Evolutionary conservation across 768 basidiomycete species (phyloP), one percentile per base, ranked within the genome.

Genomic region (Coprinellus micaceus): DNA sequence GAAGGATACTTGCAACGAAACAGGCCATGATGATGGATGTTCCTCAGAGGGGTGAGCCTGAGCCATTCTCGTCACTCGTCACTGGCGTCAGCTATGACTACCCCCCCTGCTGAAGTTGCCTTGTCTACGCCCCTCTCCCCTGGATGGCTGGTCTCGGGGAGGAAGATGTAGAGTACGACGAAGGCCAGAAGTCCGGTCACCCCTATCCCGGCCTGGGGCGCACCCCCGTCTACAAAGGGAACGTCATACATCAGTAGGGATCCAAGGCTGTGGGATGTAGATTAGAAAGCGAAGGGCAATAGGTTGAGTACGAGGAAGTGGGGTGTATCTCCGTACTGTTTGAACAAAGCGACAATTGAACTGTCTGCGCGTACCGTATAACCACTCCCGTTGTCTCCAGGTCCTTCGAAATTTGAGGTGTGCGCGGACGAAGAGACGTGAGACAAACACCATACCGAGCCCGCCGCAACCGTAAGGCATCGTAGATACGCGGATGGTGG

Each of bases 371-470:
- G 11, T 53, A 82, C 83, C 83, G 86, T 50, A 90, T 77, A 11
- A 85, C 66, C 10, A 78, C 60, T 0, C 78, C 78, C 0, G 85
- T 79, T 0, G 85, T 75, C n/a, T 78, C 40, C 7, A 92, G 68
- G 55, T 93, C 89, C 28, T 65, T 68, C 7, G 89, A 82, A 47
- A 93, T 83, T 48, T 86, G 79, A 0, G 89, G 87, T 53, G 91
- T 87, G 0, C 83, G 82, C 0, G 89, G 89, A 1, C 88, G 75
- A 65, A 91, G 89, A 1, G 81, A n/a, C n/a, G n/a, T n/a, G n/a
- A n/a, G n/a, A n/a, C n/a, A n/a, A n/a, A n/a, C n/a, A n/a, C n/a
- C n/a, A n/a, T n/a, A n/a, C n/a, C n/a, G n/a, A n/a, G n/a, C n/a
- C n/a, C n/a, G n/a, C n/a, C n/a, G n/a, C n/a, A n/a, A n/a, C n/a